These are phyloP conservation scores for Sextonia rubra DNA, from an alignment of 164 flowering plant species.

Conservation along the genomic window DNA sequence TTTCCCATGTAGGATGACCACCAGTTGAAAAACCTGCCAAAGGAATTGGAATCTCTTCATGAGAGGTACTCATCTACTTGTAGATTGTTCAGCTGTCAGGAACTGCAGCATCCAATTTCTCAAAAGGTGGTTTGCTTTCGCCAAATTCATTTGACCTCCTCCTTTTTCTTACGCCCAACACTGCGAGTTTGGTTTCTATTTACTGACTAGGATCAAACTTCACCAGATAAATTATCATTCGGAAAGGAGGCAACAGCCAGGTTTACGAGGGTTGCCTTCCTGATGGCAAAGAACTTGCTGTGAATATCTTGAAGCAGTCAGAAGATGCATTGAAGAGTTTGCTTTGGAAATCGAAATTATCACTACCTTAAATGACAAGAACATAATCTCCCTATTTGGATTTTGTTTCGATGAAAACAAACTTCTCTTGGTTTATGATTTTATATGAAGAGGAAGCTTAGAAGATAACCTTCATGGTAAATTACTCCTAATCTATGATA, in stretches of 20 bases:
- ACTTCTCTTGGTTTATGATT: conserved; percentile 81
- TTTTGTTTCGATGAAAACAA: conserved; percentile 71
- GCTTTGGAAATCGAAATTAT: conserved; percentile 77
- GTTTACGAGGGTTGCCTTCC: conserved; percentile 86
- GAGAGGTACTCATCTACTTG: conserved; percentile 74
- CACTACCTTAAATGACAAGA: conserved; percentile 67
- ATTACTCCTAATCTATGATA: background rate
- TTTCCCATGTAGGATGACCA: conserved; percentile 15
- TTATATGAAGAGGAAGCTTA: conserved; percentile 77
- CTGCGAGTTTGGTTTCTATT: background rate
- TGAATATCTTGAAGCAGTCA: conserved; percentile 73
- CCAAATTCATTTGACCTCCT: background rate
- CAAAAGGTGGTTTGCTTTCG: conserved; percentile 44
- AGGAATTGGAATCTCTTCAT: conserved; percentile 63
- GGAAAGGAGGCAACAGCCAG: conserved; percentile 86
- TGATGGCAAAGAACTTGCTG: conserved; percentile 79
- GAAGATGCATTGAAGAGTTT: conserved; percentile 66
- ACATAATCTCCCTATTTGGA: conserved; percentile 75
- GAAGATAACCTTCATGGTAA: conserved; percentile 94
- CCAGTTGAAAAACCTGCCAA: conserved; percentile 24
- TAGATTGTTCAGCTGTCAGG: conserved; percentile 60
- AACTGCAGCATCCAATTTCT: conserved; percentile 75
- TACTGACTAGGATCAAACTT: background rate
- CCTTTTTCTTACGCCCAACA: background rate
- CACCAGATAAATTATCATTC: conserved; percentile 77